Conservation (phyloP, 2,329 filamentous ascomycete genomes). For the Torrubiella hemipterigena region DNA sequence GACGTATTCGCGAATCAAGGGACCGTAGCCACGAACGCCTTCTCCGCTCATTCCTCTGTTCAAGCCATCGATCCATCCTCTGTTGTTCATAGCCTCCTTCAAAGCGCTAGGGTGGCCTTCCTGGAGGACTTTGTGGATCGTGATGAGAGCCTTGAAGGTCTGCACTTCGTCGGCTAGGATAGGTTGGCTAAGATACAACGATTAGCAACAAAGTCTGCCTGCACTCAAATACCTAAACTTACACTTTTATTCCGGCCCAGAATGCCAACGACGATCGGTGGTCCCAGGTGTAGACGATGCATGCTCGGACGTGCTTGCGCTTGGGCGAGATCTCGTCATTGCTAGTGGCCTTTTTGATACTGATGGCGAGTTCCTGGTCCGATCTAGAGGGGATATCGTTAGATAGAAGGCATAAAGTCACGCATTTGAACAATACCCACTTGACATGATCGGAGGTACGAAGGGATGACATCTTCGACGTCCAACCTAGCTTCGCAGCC, state of each 20-base stretch:
- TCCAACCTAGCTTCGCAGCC: slow-evolving; percentile 4
- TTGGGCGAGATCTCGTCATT: slow-evolving; percentile 57
- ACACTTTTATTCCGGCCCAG: slow-evolving; percentile 98
- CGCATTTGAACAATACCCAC: too few relatives aligned
- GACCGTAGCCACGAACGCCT: slow-evolving; percentile 79
- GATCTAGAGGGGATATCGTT: too few relatives aligned
- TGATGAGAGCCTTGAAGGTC: slow-evolving; percentile 97
- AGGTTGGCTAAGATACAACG: slow-evolving; percentile 55
- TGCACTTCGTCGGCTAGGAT: slow-evolving; percentile 96
- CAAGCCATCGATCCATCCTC: slow-evolving; percentile 85
- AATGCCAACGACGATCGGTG: slow-evolving; percentile 92
- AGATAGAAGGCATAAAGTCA: too few relatives aligned
- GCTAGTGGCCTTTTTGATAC: slow-evolving; percentile 59
- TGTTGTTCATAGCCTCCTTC: slow-evolving; percentile 78
- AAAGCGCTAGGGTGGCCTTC: slow-evolving; percentile 86
- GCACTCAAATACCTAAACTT: slow-evolving; percentile 25
- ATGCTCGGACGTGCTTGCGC: slow-evolving; percentile 91
- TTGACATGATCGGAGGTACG: slow-evolving; percentile 7
- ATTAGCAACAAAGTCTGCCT: not conserved
- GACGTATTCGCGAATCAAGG: slow-evolving; percentile 92
- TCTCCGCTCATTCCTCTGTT: slow-evolving; percentile 73
- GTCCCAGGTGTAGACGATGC: slow-evolving; percentile 99
- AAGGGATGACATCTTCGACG: too few relatives aligned
- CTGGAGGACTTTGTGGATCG: slow-evolving; percentile 92
- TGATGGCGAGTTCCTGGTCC: slow-evolving; percentile 56